Percentiles rank a stretch among this genome's conserved stretches.
Conservation (phyloP, 208 protist species). For the Acanthamoeba castellanii region DNA sequence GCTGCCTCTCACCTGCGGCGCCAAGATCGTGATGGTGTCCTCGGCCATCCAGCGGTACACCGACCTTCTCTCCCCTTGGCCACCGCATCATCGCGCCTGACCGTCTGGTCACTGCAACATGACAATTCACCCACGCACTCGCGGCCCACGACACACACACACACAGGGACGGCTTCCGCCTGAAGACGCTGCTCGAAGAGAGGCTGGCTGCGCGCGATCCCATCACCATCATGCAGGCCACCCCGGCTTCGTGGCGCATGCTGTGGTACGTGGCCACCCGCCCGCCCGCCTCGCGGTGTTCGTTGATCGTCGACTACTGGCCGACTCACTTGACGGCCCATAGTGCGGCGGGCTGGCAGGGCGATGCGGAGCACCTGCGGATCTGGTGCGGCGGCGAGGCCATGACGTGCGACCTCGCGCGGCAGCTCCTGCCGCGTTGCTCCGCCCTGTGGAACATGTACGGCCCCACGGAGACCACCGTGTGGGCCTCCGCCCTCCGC, state of each 20-base stretch:
- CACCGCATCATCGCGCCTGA: too few species aligned
- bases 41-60: neutral
- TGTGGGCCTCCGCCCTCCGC: conserved; percentile 60
- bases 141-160: neutral
- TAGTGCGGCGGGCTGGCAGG: neutral
- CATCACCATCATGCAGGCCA: conserved; percentile 73
- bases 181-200: conserved; percentile 7
- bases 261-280: neutral
- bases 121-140: too few species aligned
- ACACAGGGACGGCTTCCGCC: conserved; percentile 12
- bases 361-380: neutral
- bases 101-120: too few species aligned
- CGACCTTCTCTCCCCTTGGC: neutral
- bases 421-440: conserved; percentile 11
- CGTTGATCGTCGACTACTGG: neutral
- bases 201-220: neutral
- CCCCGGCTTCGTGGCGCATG: conserved; percentile 44
- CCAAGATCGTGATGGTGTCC: conserved; percentile 40
- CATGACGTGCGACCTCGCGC: conserved; percentile 35
- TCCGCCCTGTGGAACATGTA: conserved; percentile 70
- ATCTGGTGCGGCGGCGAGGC: conserved; percentile 74
- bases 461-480: conserved; percentile 76
- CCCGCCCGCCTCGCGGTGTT: neutral
- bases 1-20: conserved; percentile 64
- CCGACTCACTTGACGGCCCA: neutral